Base-by-base conservation (phyloP, 345 rosid genomes). In the Salix exigua region DNA sequence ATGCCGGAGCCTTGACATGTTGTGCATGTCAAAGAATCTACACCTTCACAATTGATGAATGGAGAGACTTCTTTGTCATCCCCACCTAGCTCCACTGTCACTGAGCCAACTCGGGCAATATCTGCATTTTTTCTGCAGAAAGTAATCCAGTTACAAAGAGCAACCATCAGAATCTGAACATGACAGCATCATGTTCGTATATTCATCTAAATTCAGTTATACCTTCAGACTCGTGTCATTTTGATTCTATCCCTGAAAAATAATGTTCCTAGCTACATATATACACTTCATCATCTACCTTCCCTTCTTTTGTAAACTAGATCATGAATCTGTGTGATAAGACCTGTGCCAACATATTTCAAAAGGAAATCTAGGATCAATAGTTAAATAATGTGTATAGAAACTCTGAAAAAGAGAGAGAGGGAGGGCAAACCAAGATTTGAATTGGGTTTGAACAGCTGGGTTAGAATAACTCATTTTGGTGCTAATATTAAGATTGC, bases 1-100 rank as follows among this genome's bases (percentile, higher is more conserved):
- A 93, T 90, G 71, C 97, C 97, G 17, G 86, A 80, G 83, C 99
- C 97, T 85, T 92, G 98, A 82, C 99, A 96, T 78, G 98, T 96
- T 50, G 98, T 96, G 80, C 99, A 96, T 2, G 98, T 91, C 78
- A 90, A 89, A 35, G 96, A 91, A 80, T 97, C 99, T 70, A 65
- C 86, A 42, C 96, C 94, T 0, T 91, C 92, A 37, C 99, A 92
- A 69, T 96, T 93, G 53, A 96, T 90, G 75, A 98, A 96, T 70
- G 25, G 70, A 0, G 98, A 96, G 42, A 88, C 89, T 84, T 93
- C 98, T 75, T 88, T 93, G 78, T 91, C 92, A 48, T 78, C 91
- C 23, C 91, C 96, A 13, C 98, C 96, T 23, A 91, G 91, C 77
- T 91, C 98, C 70, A 86, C 91, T 0, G 84, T 85, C 66, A 96